These are phyloP conservation scores for Lumnitzera racemosa DNA, from an alignment of 345 rosid genomes.

Conservation along the genomic window DNA sequence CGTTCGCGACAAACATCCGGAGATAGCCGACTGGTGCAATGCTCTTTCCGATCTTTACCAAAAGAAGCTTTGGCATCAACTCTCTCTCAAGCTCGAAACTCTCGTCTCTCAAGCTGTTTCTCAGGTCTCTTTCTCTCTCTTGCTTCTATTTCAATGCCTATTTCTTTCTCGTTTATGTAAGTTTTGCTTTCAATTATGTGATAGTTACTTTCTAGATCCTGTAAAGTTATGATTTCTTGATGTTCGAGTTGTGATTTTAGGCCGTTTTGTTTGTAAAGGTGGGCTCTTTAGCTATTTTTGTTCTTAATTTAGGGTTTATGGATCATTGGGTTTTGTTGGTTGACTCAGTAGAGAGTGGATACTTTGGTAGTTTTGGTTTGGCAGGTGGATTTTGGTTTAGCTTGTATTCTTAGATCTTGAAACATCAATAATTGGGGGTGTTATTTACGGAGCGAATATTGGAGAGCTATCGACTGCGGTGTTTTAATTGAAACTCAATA, in stretches of 20 bases:
- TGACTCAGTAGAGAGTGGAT: no score
- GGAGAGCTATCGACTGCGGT: no score
- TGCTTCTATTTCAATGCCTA: not conserved
- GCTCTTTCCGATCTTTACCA: conserved; percentile 90
- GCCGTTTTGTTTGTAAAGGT: no score
- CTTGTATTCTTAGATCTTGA: no score
- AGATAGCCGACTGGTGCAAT: conserved; percentile 87
- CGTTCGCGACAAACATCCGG: conserved; percentile 61
- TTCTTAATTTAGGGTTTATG: not conserved
- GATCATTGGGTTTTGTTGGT: not conserved
- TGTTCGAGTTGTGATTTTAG: no score
- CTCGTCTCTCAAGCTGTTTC: conserved; percentile 79
- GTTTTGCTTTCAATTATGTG: not conserved
- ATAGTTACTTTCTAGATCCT: not conserved
- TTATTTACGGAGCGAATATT: no score
- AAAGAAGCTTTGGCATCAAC: conserved; percentile 99
- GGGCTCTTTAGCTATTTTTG: no score
- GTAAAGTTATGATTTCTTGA: no score
- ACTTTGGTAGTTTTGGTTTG: not conserved
- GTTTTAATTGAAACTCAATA: no score
- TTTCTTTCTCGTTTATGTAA: not conserved
- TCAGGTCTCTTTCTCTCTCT: conserved; percentile 38
- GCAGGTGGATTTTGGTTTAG: not conserved
- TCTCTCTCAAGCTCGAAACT: conserved; percentile 94
- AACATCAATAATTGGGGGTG: no score